Conservation (phyloP, 2,329 filamentous ascomycete genomes). For the Trichophyton mentagrophytes region DNA sequence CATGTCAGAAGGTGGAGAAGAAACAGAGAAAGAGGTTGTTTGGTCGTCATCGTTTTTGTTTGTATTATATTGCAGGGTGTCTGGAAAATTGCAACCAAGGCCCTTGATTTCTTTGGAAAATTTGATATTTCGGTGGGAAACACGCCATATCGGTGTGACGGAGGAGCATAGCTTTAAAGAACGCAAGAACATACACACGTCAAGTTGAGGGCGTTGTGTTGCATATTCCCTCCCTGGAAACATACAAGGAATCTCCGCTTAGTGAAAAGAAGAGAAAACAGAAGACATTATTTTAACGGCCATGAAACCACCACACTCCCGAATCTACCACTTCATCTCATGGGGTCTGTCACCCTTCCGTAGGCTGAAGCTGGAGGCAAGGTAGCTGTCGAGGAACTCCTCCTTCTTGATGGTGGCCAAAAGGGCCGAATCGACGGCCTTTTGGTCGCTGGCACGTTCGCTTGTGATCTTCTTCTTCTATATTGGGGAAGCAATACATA, state of each 20-base stretch:
- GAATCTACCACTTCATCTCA: slow-evolving; percentile 90
- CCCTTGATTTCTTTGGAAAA: not conserved
- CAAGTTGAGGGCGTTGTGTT: slow-evolving; percentile 6
- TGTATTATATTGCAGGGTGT: slow-evolving; percentile 1
- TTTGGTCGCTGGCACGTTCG: slow-evolving; percentile 91
- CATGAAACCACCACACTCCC: slow-evolving; percentile 1
- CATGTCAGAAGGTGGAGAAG: not conserved
- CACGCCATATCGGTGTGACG: slow-evolving; percentile 6
- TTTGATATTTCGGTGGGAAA: slow-evolving; percentile 1
- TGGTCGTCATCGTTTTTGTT: not conserved
- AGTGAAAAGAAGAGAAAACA: not conserved
- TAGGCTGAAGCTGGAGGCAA: slow-evolving; percentile 91
- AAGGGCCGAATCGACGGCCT: slow-evolving; percentile 94
- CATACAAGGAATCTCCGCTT: slow-evolving; percentile 8
- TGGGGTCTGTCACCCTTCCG: slow-evolving; percentile 99
- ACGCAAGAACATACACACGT: slow-evolving; percentile 6
- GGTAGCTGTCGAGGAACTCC: slow-evolving; percentile 84
- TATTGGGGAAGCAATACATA: slow-evolving; percentile 19
- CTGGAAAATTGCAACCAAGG: not conserved
- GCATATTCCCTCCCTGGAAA: slow-evolving; percentile 9
- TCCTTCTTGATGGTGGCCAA: slow-evolving; percentile 97
- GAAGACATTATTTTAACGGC: slow-evolving; percentile 6
- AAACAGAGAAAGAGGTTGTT: not conserved
- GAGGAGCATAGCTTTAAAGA: slow-evolving; percentile 9
- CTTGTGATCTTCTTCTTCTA: slow-evolving; percentile 96